These are phyloP conservation scores for Xylaria sp. DNA, from an alignment of 2,329 filamentous ascomycete genomes.

Conservation along the genomic window DNA sequence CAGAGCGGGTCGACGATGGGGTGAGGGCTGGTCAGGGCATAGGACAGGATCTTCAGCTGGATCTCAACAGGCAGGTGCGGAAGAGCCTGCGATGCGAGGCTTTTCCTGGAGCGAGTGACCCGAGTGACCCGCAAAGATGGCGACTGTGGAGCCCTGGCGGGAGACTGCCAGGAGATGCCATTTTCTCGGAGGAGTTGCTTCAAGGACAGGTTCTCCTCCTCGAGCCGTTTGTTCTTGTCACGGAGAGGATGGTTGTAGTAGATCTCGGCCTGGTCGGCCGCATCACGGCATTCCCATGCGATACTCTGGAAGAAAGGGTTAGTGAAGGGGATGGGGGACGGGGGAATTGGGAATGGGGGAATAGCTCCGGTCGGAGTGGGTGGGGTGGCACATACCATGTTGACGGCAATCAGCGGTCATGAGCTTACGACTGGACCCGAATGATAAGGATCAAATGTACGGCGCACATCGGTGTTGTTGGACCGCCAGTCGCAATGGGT, in stretches of 20 bases:
- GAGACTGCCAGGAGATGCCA: conserved; percentile 53
- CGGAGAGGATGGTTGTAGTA: conserved; percentile 54
- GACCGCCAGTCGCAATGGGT: too few relatives aligned
- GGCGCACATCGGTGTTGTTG: not conserved
- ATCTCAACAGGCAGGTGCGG: conserved; percentile 57
- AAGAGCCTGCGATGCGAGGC: conserved; percentile 28
- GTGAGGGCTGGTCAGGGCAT: conserved; percentile 50
- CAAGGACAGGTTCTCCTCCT: conserved; percentile 52
- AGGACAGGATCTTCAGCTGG: conserved; percentile 54
- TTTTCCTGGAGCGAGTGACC: conserved; percentile 33
- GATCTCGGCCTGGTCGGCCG: conserved; percentile 52
- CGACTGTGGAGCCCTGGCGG: conserved; percentile 39
- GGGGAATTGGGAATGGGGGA: too few relatives aligned
- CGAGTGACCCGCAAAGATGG: conserved; percentile 34
- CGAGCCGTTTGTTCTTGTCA: conserved; percentile 47
- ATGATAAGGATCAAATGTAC: conserved; percentile 7
- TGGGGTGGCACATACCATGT: conserved; percentile 15
- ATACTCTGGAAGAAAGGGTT: conserved; percentile 9
- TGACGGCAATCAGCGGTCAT: conserved; percentile 12
- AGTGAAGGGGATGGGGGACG: not conserved
- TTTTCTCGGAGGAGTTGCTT: conserved; percentile 57
- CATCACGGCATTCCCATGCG: conserved; percentile 56
- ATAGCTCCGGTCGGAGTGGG: not conserved
- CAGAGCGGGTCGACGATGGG: conserved; percentile 60
- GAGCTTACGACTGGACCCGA: not conserved